phyloP scores from a whole-genome alignment of 805 yeast genomes.

The Wickerhamomyces subpelliculosus region DNA sequence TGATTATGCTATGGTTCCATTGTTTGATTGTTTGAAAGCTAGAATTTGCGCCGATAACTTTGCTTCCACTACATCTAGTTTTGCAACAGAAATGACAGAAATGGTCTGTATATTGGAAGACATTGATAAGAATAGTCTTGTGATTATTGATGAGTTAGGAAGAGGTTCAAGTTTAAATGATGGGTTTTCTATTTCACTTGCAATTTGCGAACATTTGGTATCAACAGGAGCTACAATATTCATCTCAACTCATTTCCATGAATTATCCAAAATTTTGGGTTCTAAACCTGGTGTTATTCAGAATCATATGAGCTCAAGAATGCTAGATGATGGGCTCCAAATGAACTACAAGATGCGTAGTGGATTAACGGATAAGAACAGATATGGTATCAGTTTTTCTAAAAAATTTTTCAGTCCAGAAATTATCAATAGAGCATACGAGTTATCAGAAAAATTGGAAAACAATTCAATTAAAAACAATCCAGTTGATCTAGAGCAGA shows the following conservation, averaged over 20 bases:
- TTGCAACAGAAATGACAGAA: constrained; percentile 41
- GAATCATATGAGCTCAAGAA: constrained; percentile 28
- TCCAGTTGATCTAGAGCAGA: constrained; percentile 1
- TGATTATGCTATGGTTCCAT: constrained; percentile 32
- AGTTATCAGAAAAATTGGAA: constrained; percentile 16
- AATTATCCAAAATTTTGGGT: constrained; percentile 30
- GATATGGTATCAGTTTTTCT: constrained; percentile 27
- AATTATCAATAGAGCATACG: constrained; percentile 22
- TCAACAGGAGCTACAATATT: constrained; percentile 25
- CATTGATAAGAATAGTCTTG: constrained; percentile 24
- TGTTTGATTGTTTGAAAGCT: constrained; percentile 31
- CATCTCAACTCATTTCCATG: constrained; percentile 39
- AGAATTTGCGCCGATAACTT: constrained; percentile 30
- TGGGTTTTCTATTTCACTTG: constrained; percentile 45
- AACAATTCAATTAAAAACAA: constrained; percentile 5
- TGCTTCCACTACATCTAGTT: constrained; percentile 33
- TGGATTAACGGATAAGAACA: constrained; percentile 18
- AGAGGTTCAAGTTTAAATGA: constrained; percentile 45
- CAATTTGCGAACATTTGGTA: constrained; percentile 33
- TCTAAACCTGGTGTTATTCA: constrained; percentile 29
- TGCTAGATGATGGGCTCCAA: constrained; percentile 11
- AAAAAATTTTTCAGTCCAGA: constrained; percentile 17
- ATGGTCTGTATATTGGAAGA: constrained; percentile 37
- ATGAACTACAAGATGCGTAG: constrained; percentile 26
- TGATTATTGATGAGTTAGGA: constrained; percentile 51